Percentiles rank a stretch among this genome's conserved stretches.
These are phyloP conservation scores for Choricystis sp. DNA, from an alignment of 139 green algal species.

Conservation along the genomic window DNA sequence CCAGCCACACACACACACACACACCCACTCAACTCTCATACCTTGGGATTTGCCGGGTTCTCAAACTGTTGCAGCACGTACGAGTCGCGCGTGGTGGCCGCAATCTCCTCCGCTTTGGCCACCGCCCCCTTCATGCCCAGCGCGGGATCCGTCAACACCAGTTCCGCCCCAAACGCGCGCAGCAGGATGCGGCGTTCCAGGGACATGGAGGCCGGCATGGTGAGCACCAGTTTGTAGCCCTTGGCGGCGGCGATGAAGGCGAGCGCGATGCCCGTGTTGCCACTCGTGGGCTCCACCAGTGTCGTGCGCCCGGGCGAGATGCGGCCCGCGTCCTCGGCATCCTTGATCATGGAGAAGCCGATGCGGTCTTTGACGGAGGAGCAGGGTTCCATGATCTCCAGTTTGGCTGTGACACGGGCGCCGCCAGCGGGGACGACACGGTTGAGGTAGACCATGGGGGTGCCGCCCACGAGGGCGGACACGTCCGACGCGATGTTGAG, in stretches of 20 bases:
- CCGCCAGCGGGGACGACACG: constrained; percentile 16
- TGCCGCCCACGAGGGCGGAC: constrained; percentile 75
- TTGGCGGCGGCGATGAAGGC: constrained; percentile 85
- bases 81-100: constrained; percentile 23
- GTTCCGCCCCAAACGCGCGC: constrained; percentile 68
- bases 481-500: constrained; percentile 54
- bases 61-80: constrained; percentile 63
- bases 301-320: constrained; percentile 86
- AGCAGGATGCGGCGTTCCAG: constrained; percentile 89
- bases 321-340: constrained; percentile 69
- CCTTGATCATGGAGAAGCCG: constrained; percentile 78
- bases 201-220: constrained; percentile 95
- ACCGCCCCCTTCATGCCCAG: constrained; percentile 64
- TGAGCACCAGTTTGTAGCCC: constrained; percentile 84
- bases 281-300: constrained; percentile 75
- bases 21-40: too few relatives aligned
- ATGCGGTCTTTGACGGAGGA: constrained; percentile 63
- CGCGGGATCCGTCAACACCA: constrained; percentile 72
- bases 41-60: constrained; percentile 38
- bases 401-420: constrained; percentile 59
- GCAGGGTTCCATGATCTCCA: constrained; percentile 80
- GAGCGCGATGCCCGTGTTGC: constrained; percentile 85
- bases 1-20: neutral
- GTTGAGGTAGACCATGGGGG: constrained; percentile 79
- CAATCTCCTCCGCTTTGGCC: constrained; percentile 39